phyloP scores from a whole-genome alignment of 2,329 filamentous ascomycete species.

The Xylariaceae sp. region DNA sequence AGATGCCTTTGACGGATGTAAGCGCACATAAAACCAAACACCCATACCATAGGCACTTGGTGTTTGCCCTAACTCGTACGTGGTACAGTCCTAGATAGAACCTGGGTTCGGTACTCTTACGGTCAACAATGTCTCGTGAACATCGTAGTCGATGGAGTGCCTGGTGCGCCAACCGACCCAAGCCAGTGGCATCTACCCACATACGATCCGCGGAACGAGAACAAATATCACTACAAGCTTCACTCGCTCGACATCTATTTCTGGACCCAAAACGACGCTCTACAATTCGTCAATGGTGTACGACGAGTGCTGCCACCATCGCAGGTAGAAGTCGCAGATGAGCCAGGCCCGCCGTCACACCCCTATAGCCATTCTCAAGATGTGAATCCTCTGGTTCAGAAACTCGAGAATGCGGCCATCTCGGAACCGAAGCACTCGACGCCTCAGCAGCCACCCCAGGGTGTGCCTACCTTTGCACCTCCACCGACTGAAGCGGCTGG shows the following conservation, averaged over 20 bases:
- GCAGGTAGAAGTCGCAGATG: slow-evolving; percentile 66
- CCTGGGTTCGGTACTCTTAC: slow-evolving; percentile 70
- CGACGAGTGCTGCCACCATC: slow-evolving; percentile 63
- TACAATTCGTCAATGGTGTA: slow-evolving; percentile 70
- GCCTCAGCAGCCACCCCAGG: slow-evolving; percentile 28
- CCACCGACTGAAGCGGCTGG: slow-evolving; percentile 42
- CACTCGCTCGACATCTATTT: slow-evolving; percentile 79
- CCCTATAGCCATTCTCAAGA: slow-evolving; percentile 33
- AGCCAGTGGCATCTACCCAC: slow-evolving; percentile 76
- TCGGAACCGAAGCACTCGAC: slow-evolving; percentile 55
- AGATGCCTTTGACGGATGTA: slow-evolving; percentile 78
- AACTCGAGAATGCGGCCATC: slow-evolving; percentile 72
- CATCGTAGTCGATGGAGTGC: slow-evolving; percentile 60
- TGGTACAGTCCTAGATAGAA: slow-evolving; percentile 63
- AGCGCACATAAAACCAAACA: slow-evolving; percentile 38
- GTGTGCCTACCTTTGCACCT: slow-evolving; percentile 42
- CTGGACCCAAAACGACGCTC: slow-evolving; percentile 73
- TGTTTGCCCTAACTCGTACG: slow-evolving; percentile 10
- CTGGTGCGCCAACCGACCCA: slow-evolving; percentile 42
- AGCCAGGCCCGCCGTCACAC: slow-evolving; percentile 54
- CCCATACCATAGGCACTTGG: background rate
- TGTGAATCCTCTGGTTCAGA: slow-evolving; percentile 72
- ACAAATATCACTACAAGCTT: slow-evolving; percentile 78
- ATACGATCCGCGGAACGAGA: slow-evolving; percentile 72
- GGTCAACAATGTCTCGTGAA: slow-evolving; percentile 73